Conservation (phyloP, 495 filamentous ascomycete species). For the Trichoderma erinaceum region DNA sequence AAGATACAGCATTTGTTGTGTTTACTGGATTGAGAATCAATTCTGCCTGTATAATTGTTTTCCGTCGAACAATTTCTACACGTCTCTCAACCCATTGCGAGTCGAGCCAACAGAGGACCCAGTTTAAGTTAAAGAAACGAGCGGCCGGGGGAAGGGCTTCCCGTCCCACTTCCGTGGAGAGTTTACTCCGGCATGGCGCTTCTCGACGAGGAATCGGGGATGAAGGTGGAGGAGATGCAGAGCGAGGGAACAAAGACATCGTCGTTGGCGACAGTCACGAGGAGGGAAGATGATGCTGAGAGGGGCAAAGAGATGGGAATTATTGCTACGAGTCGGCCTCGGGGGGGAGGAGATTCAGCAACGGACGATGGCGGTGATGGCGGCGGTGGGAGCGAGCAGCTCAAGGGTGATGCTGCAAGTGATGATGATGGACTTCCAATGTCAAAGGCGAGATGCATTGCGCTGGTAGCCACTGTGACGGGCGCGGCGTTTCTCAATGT, state of each 20-base stretch:
- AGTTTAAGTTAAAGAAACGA: no score
- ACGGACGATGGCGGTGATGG: background rate
- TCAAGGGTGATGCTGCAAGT: background rate
- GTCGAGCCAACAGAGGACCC: no score
- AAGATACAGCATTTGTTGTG: no score
- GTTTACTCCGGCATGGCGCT: background rate
- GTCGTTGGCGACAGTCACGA: background rate
- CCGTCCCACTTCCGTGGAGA: background rate
- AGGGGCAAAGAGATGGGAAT: background rate
- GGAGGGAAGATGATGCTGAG: background rate
- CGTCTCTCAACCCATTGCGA: no score
- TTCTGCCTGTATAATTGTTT: no score
- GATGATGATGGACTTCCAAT: slow-evolving; percentile 26
- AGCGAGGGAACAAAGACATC: background rate
- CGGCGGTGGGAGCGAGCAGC: background rate
- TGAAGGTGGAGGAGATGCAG: background rate
- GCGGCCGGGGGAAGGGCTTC: background rate
- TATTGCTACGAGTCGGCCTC: background rate
- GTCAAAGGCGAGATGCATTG: slow-evolving; percentile 42
- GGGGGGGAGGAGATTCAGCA: background rate
- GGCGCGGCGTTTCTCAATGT: slow-evolving; percentile 53
- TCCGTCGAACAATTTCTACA: no score
- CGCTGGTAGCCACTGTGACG: slow-evolving; percentile 43
- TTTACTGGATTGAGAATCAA: no score
- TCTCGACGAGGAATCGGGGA: background rate